These are phyloP conservation scores for Talaromyces sp. DNA, from an alignment of 2,329 filamentous ascomycete genomes.

Conservation along the genomic window DNA sequence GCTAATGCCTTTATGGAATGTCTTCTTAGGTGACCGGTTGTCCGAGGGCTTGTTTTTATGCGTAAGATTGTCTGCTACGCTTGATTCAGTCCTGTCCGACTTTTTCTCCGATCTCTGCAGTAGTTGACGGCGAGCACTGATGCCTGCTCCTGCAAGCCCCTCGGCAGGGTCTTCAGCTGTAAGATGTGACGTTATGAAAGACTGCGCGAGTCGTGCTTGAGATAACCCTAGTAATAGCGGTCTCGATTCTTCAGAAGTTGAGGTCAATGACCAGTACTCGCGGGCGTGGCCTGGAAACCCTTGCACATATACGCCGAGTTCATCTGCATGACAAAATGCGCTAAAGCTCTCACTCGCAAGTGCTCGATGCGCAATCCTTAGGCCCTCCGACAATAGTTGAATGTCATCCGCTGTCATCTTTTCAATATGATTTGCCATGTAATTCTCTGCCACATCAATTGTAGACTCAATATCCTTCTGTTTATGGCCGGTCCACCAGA, in stretches of 20 bases:
- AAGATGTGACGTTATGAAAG: slow-evolving; percentile 45
- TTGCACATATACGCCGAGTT: slow-evolving; percentile 69
- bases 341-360: slow-evolving; percentile 59
- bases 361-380: slow-evolving; percentile 59
- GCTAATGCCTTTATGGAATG: slow-evolving; percentile 25
- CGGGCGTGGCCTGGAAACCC: slow-evolving; percentile 60
- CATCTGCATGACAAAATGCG: slow-evolving; percentile 64
- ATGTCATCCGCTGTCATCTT: slow-evolving; percentile 58
- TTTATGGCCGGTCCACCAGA: slow-evolving; percentile 77
- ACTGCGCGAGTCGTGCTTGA: slow-evolving; percentile 53
- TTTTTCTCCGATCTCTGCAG: slow-evolving; percentile 19
- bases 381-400: slow-evolving; percentile 56
- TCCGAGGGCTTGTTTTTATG: slow-evolving; percentile 23
- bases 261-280: slow-evolving; percentile 61
- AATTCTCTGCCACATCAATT: slow-evolving; percentile 61
- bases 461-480: slow-evolving; percentile 58
- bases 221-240: slow-evolving; percentile 55
- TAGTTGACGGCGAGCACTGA: slow-evolving; percentile 31
- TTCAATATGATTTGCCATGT: slow-evolving; percentile 59
- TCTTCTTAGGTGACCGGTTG: slow-evolving; percentile 27
- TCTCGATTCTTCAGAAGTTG: slow-evolving; percentile 27
- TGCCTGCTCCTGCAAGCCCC: slow-evolving; percentile 39
- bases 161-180: slow-evolving; percentile 32
- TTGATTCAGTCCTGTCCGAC: slow-evolving; percentile 19
- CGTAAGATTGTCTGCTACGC: slow-evolving; percentile 17